Evolutionary conservation across 345 rosid species (phyloP), one percentile per base, ranked within the genome.

Genomic region (Aegle marmelos): DNA sequence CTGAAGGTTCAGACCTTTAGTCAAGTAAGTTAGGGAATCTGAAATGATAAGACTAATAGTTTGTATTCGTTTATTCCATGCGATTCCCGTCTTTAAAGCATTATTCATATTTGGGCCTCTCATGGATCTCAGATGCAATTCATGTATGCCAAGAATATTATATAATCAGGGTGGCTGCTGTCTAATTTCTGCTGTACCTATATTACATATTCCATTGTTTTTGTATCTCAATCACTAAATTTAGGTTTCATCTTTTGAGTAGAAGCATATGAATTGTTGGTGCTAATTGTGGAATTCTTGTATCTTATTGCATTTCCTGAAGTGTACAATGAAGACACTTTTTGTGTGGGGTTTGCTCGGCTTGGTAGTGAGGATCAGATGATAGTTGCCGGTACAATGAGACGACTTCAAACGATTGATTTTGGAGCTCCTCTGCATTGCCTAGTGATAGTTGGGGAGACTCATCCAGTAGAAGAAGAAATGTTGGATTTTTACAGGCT

Each of bases 391-490:
- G 93, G 99, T 76, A 81, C 93, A 39, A 94, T 94, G 98, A 90
- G 77, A 84, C 85, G 89, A 73, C 86, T 91, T 25, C 86, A 70
- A 80, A 76, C 62, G 5, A 91, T 91, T 68, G 94, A 94, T 86
- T 97, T 91, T 75, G 97, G 97, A 76, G 82, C 89, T 2, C 98
- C 98, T 4, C 78, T 92, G 74, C 98, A 91, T 87, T 94, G 95
- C 84, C 92, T 90, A 45, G 96, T 94, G 78, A 91, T 94, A 11
- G 91, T 86, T 48, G 98, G 98, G 27, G 27, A 88, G 54, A 94
- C 91, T 16, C 95, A 94, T 87, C 97, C 98, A 0, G 80, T 92
- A 57, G 97, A 96, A 86, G 95, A 91, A 76, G 99, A 96, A 83
- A 94, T 96, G 97, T 74, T 97, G 71, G 90, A 88, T 65, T 84